Base-by-base conservation (phyloP, 2,329 filamentous ascomycete genomes). In the Chaetomium globosum region DNA sequence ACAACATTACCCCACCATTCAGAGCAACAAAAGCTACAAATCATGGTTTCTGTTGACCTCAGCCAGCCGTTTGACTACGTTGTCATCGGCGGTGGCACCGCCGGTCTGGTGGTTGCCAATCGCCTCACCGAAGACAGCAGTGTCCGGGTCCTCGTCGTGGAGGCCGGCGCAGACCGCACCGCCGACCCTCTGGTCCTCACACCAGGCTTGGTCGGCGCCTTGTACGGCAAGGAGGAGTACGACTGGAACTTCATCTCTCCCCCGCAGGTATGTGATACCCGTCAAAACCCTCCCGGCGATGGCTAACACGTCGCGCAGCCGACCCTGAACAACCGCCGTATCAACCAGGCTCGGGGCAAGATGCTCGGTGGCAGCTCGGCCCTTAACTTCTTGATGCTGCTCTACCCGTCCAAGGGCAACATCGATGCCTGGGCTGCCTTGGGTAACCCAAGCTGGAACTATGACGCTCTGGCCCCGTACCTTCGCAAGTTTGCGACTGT, bases 31-130 rank as follows among this genome's bases (percentile, higher is more conserved):
- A 28, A 4, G 2, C 23, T 52, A 54, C 43, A 16, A 43, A 43
- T n/a, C 19, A 70, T 70, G 68, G 63, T 60, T 56, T 9, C 66
- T 26, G 61, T 53, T 51, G 51, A 63, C 28, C 64, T 70, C 30
- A 67, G 65, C 49, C 61, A 67, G 58, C 65, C 66, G 4, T 82
- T 79, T 74, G 80, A 83, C 72, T 82, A 80, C 70, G 72, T 83
- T 65, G 74, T 83, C 58, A 79, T 81, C n/a, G 80, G 81, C 36
- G 81, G 80, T n/a, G 81, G 81, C 19, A 82, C 81, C 2, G 77
- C 80, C 26, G 81, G 81, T n/a, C 78, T 81, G 61, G 77, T 80
- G 1, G 75, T 82, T 63, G 81, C 80, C 19, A 76, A 75, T 61
- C 77, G 81, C 48, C 75, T 83, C 16, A 75, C 72, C 33, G 77